Base-by-base conservation (phyloP, 2,329 filamentous ascomycete species). In the Clonostachys chloroleuca region DNA sequence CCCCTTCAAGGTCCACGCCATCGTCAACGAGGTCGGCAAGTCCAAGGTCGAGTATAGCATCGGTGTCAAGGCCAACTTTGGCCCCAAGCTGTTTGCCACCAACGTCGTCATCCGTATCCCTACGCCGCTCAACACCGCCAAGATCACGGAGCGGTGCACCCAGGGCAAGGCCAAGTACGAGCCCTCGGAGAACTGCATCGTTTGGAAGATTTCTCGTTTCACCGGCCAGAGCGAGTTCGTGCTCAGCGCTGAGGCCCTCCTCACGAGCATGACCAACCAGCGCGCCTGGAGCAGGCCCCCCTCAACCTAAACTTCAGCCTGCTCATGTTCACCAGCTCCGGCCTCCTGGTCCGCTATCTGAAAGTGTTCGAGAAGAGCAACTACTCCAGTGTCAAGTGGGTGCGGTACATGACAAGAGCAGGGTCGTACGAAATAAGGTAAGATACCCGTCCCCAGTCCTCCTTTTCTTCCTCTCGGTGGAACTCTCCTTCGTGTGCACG, bases 361-460 rank as follows among this genome's bases (percentile, higher is more conserved):
- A 99, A 99, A 72, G 94, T 99, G 2, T 99, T 99, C 72, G 94
- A 99, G 74, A 99, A 99, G 83, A 94, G 83, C 68, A 97, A 97
- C 68, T 99, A 99, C 66, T 95, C 89, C 52, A 96, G 91, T 62
- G 94, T 99, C 43, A 99, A 99, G 69, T 99, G 94, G 94, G 94
- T 99, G 58, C 78, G 94, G 58, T 99, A 99, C 69, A 97, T 99
- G 94, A 99, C 94, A 16, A 84, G 92, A 55, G 94, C 92, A 14
- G 94, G 94, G 30, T 96, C 91, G 67, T 99, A 99, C 68, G 94
- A 99, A 72, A 96, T 99, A 64, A 79, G 91, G 86, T 95, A 55
- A 30, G 24, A 30, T 10, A 30, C 24, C 24, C 9, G 8, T 30
- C 33, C 40, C 40, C 18, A 24, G 14, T 16, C 40, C 17, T 35